Evolutionary conservation across 75 land plant species (phyloP), one percentile per base, ranked within the genome.

Genomic region (Cryptomeria japonica): DNA sequence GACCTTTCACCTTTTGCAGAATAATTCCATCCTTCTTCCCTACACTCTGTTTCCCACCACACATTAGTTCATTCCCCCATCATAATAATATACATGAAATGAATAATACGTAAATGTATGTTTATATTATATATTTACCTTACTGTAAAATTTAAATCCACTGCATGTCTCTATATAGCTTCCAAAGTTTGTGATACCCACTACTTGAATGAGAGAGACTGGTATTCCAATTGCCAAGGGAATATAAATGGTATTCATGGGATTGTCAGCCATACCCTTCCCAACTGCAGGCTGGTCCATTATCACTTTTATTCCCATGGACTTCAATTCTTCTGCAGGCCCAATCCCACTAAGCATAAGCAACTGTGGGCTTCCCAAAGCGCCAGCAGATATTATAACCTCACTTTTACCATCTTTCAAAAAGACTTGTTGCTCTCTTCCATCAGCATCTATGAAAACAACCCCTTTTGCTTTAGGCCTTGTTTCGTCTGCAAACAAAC

Each of bases 291-390:
- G 87, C 42, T 90, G 89, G 44, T 93, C 91, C 61, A 91, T 5
- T 5, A 96, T 75, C 25, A 91, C 91, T 1, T 42, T 44, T 61
- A 96, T 95, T 37, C 87, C 87, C 15, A 89, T 70, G 1, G 64
- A n/a, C 79, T 32, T 34, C 14, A 96, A 93, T 8, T 92, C 87
- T 3, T 85, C 80, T 22, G 88, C 87, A 4, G 93, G 94, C n/a
- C 98, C 96, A 34, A 96, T 86, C 22, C 95, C 95, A n/a, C 96
- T 96, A 80, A 96, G 90, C 94, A 96, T 95, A 64, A 95, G 64
- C 84, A 96, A 72, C 47, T 95, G 96, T 16, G 96, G 93, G 84
- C 92, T 94, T 15, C 96, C 96, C 18, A 96, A 28, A 47, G 98
- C 94, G 2, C 98, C 96, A 3, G 95, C 93, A 5, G 94, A 88